These are phyloP conservation scores for Candida hungchunana DNA, from an alignment of 805 yeast genomes.

Conservation along the genomic window DNA sequence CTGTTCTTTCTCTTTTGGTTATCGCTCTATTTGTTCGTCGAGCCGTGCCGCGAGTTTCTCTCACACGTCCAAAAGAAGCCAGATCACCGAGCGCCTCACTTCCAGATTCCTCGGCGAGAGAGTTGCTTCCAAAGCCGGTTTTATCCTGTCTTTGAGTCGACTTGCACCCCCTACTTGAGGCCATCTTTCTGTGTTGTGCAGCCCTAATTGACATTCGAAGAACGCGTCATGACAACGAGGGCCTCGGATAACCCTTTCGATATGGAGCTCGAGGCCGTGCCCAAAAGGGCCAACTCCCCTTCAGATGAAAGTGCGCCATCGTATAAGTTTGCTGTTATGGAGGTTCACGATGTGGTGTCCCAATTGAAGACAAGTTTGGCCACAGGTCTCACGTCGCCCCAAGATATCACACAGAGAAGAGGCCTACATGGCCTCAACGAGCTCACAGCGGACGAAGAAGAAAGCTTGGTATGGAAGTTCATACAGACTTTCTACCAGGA, in stretches of 20 bases:
- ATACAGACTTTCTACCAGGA: conserved; percentile 80
- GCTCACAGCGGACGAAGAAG: conserved; percentile 71
- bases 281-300: conserved; percentile 20
- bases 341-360: conserved; percentile 60
- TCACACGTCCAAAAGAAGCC: no score
- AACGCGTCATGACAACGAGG: background rate
- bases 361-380: conserved; percentile 58
- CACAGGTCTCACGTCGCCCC: conserved; percentile 61
- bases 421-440: conserved; percentile 80
- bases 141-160: no score
- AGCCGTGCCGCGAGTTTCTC: no score
- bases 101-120: no score
- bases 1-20: no score
- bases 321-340: conserved; percentile 52
- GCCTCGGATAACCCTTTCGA: conserved; percentile 31
- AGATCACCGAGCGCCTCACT: no score
- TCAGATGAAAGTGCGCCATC: conserved; percentile 51
- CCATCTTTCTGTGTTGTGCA: no score
- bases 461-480: conserved; percentile 65
- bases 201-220: no score
- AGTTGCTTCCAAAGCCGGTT: no score
- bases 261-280: conserved; percentile 12
- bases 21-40: no score
- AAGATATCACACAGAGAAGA: conserved; percentile 70
- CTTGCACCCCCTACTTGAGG: no score